Percentiles rank a stretch among this genome's conserved stretches.
Conservation (phyloP, 176 grass and related monocot species). For the Eleusine coracana region DNA sequence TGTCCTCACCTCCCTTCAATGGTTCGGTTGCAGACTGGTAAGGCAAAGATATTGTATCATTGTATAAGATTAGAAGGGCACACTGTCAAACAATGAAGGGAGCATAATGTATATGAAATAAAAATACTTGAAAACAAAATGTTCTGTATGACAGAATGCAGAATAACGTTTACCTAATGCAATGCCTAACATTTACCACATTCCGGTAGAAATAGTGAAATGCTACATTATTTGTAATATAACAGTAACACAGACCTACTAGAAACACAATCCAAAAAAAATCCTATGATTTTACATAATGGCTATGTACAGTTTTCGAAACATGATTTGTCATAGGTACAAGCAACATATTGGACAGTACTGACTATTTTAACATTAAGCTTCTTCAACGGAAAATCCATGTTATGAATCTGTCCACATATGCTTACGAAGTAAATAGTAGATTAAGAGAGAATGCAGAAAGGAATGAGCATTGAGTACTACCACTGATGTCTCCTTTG, state of each 20-base stretch:
- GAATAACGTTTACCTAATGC: neutral
- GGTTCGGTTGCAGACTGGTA: conserved; percentile 53
- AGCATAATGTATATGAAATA: neutral
- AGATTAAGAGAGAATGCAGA: conserved; percentile 4
- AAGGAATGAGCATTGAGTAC: conserved; percentile 7
- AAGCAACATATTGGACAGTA: neutral
- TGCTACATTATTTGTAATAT: neutral
- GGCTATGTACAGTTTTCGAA: neutral
- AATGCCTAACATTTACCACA: neutral
- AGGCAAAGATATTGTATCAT: conserved; percentile 11
- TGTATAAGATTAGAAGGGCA: conserved; percentile 9
- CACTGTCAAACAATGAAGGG: neutral
- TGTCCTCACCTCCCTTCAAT: conserved; percentile 39
- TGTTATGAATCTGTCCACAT: neutral
- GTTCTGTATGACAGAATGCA: neutral
- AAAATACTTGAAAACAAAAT: neutral
- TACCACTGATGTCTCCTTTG: conserved; percentile 58
- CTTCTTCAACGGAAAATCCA: neutral
- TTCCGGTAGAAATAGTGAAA: neutral
- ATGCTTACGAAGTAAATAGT: neutral
- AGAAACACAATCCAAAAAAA: neutral
- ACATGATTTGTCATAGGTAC: neutral
- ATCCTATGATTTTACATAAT: neutral
- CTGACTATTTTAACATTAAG: neutral
- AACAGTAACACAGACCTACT: neutral